These are phyloP conservation scores for Orobanche coerulescens DNA, from an alignment of 257 asterid species.

Conservation along the genomic window DNA sequence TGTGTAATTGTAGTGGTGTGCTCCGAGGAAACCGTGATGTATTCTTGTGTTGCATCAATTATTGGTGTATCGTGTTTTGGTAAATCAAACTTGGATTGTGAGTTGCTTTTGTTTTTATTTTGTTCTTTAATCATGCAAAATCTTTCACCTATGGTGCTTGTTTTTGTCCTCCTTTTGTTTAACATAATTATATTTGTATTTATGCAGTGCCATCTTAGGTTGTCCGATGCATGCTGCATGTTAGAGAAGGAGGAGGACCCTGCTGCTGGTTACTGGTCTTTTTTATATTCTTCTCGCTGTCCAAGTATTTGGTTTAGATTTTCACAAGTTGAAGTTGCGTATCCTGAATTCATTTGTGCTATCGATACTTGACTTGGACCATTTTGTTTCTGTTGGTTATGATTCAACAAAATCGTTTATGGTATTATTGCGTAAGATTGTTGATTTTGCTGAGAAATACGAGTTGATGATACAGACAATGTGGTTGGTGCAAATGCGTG, in stretches of 20 bases:
- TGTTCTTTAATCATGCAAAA: background rate
- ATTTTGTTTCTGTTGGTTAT: slow-evolving; percentile 10
- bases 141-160: background rate
- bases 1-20: background rate
- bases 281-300: background rate
- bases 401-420: background rate
- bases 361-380: too few species aligned
- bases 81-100: background rate
- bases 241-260: background rate
- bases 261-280: background rate
- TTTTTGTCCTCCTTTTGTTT: background rate
- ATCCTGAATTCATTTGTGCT: background rate
- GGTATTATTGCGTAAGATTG: too few species aligned
- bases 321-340: slow-evolving; percentile 1
- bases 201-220: slow-evolving; percentile 41
- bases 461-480: too few species aligned
- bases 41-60: background rate
- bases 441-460: too few species aligned
- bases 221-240: background rate
- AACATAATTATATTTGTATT: background rate
- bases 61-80: background rate
- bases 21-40: background rate
- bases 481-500: too few species aligned
- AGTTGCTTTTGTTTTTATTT: background rate
- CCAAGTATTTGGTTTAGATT: background rate